Percentiles rank a stretch among this genome's conserved stretches.
phyloP scores from a whole-genome alignment of 2,329 filamentous ascomycete species.

The Mycosphaerella sp. region DNA sequence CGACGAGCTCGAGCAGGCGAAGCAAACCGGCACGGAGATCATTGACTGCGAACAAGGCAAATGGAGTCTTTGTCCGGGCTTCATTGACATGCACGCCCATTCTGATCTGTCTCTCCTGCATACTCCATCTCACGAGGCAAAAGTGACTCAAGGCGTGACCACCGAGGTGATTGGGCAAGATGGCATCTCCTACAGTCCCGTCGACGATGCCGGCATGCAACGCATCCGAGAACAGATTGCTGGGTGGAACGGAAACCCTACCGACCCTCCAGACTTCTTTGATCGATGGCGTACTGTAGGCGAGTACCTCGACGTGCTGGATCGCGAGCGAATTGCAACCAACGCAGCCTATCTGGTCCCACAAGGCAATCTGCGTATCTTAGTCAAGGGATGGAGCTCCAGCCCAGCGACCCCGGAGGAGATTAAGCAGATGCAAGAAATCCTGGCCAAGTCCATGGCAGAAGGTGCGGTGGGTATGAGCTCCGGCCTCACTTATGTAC shows the following conservation, averaged over 20 bases:
- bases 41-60: slow-evolving; percentile 26
- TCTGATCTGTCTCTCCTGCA: slow-evolving; percentile 28
- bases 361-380: slow-evolving; percentile 28
- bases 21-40: slow-evolving; percentile 7
- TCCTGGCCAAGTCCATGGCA: slow-evolving; percentile 19
- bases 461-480: slow-evolving; percentile 29
- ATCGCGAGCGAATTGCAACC: slow-evolving; percentile 22
- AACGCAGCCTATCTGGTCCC: slow-evolving; percentile 29
- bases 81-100: slow-evolving; percentile 32
- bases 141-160: slow-evolving; percentile 28
- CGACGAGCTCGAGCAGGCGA: not conserved
- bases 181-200: slow-evolving; percentile 28
- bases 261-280: slow-evolving; percentile 23
- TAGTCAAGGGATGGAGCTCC: slow-evolving; percentile 26
- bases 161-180: slow-evolving; percentile 30
- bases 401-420: slow-evolving; percentile 19
- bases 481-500: slow-evolving; percentile 27
- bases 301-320: slow-evolving; percentile 26
- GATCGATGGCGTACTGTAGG: slow-evolving; percentile 25
- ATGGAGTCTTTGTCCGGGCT: slow-evolving; percentile 27
- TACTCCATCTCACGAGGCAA: slow-evolving; percentile 25
- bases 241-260: slow-evolving; percentile 29
- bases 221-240: slow-evolving; percentile 28
- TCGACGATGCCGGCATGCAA: slow-evolving; percentile 21
- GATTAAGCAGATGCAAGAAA: slow-evolving; percentile 22